A percentile compares a stretch with the other conserved stretches of the same genome.
Conservation (phyloP, 345 rosid genomes). For the Gossypium raimondii region DNA sequence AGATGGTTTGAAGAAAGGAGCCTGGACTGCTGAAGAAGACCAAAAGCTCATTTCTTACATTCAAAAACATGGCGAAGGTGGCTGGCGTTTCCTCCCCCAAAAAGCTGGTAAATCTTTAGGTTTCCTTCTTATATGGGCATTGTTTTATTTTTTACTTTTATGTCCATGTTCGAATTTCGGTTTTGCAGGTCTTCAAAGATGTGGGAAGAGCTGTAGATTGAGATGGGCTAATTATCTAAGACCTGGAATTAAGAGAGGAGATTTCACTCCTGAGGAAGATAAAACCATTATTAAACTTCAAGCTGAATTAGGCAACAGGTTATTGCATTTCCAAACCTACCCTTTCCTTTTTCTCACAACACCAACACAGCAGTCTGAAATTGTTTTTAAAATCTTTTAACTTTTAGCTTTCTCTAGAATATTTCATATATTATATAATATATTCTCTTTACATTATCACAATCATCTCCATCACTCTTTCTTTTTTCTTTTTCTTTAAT, state of each 20-base stretch:
- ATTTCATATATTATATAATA: too few species aligned
- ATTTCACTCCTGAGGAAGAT: constrained; percentile 39
- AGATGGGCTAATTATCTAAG: constrained; percentile 51
- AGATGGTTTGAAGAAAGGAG: constrained; percentile 43
- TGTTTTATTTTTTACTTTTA: too few species aligned
- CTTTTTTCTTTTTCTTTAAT: neutral
- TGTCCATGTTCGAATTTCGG: too few species aligned
- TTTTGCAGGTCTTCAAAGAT: constrained; percentile 38
- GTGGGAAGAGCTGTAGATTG: constrained; percentile 51
- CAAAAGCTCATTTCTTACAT: constrained; percentile 37
- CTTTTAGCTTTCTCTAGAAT: neutral
- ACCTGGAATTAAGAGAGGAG: constrained; percentile 51
- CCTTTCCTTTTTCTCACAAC: too few species aligned
- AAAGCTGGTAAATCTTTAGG: constrained; percentile 36
- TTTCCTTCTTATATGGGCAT: too few species aligned
- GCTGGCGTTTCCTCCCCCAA: constrained; percentile 46
- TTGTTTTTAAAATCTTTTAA: neutral
- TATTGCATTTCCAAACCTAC: neutral
- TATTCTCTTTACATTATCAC: neutral
- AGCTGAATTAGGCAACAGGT: constrained; percentile 49
- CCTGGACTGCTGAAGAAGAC: constrained; percentile 53
- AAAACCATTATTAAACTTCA: constrained; percentile 39
- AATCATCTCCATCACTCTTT: neutral
- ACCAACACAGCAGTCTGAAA: too few species aligned
- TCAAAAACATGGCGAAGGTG: constrained; percentile 42